These are phyloP conservation scores for Erysimum cheiri DNA, from an alignment of 441 rosid genomes.

Conservation along the genomic window DNA sequence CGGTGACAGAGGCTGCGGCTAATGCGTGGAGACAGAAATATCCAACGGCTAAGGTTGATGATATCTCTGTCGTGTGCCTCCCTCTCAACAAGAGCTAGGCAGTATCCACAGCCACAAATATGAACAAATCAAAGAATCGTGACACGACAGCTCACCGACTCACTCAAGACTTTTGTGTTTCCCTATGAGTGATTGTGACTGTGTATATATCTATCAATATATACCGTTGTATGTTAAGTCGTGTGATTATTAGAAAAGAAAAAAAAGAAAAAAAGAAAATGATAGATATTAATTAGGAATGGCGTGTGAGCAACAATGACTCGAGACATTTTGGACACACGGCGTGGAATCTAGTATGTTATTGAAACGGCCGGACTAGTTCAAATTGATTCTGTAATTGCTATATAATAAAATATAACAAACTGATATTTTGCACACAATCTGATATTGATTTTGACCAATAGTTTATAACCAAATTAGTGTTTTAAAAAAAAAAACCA, in stretches of 20 bases:
- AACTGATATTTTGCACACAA: background rate
- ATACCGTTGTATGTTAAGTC: constrained; percentile 8
- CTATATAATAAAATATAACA: constrained; percentile 21
- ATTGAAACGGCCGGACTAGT: constrained; percentile 7
- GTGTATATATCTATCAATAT: background rate
- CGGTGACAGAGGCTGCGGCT: constrained; percentile 69
- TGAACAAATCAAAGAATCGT: constrained; percentile 20
- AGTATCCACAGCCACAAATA: constrained; percentile 5
- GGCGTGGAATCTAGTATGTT: background rate
- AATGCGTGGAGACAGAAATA: constrained; percentile 66
- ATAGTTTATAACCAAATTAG: no score
- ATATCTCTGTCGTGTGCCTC: constrained; percentile 71
- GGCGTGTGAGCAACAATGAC: constrained; percentile 36
- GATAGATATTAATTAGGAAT: constrained; percentile 15
- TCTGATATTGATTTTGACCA: background rate
- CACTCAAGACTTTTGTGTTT: constrained; percentile 23
- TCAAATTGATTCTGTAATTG: constrained; percentile 10
- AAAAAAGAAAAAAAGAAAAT: background rate
- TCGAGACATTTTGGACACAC: constrained; percentile 30
- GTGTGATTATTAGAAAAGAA: background rate
- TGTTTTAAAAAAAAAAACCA: no score
- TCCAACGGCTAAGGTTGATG: constrained; percentile 68
- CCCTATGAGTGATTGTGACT: constrained; percentile 23
- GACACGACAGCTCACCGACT: constrained; percentile 37
- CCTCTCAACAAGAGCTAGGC: constrained; percentile 47